These are phyloP conservation scores for Mycena metata DNA, from an alignment of 768 basidiomycete genomes.

Conservation along the genomic window DNA sequence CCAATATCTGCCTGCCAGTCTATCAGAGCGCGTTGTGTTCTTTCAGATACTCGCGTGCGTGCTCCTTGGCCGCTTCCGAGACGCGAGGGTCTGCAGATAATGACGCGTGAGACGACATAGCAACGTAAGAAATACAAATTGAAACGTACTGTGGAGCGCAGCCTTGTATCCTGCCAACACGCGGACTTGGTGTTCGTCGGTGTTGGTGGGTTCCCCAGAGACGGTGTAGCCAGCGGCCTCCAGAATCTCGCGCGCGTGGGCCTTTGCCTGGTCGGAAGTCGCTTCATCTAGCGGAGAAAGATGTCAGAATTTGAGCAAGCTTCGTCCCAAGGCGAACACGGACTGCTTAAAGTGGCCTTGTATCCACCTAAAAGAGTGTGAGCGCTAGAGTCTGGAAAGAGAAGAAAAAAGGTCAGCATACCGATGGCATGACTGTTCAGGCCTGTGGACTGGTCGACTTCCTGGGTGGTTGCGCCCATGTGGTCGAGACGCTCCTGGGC, in stretches of 20 bases:
- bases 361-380: conserved; percentile 54
- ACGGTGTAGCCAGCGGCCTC: conserved; percentile 56
- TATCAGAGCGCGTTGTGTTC: conserved; percentile 42
- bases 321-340: conserved; percentile 20
- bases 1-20: not conserved
- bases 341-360: conserved; percentile 64
- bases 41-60: conserved; percentile 57
- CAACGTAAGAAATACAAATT: not conserved
- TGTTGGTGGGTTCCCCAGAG: conserved; percentile 41
- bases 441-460: conserved; percentile 4
- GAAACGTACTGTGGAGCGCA: conserved; percentile 59
- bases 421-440: conserved; percentile 8
- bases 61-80: conserved; percentile 62
- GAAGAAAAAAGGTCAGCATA: not conserved
- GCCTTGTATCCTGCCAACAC: conserved; percentile 72
- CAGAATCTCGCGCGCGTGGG: conserved; percentile 67
- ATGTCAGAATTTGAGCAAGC: not conserved
- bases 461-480: conserved; percentile 44
- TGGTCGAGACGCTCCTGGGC: conserved; percentile 56
- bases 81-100: conserved; percentile 57
- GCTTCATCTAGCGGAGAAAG: conserved; percentile 51
- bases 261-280: conserved; percentile 64
- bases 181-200: conserved; percentile 56
- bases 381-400: not conserved
- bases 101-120: not conserved